Percentiles rank a stretch among this genome's conserved stretches.
phyloP scores from a whole-genome alignment of 129 eudicot species.

The Pulicaria dysenterica region DNA sequence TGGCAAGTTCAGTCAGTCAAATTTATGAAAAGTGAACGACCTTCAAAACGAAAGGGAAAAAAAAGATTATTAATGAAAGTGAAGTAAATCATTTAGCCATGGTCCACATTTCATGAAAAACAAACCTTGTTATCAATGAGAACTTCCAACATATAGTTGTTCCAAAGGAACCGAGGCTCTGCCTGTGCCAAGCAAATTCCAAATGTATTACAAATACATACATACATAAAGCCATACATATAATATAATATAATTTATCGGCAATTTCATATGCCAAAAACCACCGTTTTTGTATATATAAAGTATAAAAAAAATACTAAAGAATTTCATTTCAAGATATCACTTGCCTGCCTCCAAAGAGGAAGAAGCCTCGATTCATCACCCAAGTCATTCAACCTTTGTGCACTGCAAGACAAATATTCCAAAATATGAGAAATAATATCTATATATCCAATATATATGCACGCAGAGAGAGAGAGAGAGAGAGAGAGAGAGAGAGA shows the following conservation, averaged over 20 bases:
- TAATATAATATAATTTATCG: not conserved
- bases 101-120: slow-evolving; percentile 12
- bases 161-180: slow-evolving; percentile 96
- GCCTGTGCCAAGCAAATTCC: slow-evolving; percentile 59
- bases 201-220: not conserved
- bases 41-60: too few species aligned
- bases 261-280: slow-evolving; percentile 17
- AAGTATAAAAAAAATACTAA: slow-evolving; percentile 3
- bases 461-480: not conserved
- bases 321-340: slow-evolving; percentile 19
- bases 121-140: slow-evolving; percentile 92
- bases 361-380: slow-evolving; percentile 94
- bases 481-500: not conserved
- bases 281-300: slow-evolving; percentile 19
- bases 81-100: slow-evolving; percentile 13
- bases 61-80: not conserved
- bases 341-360: slow-evolving; percentile 96
- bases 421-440: slow-evolving; percentile 9
- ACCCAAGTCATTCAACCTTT: slow-evolving; percentile 82
- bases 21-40: not conserved
- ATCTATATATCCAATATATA: not conserved
- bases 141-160: slow-evolving; percentile 88
- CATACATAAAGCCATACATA: too few species aligned
- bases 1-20: slow-evolving; percentile 24
- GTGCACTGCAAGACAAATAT: slow-evolving; percentile 57